phyloP scores from a whole-genome alignment of 1,284 basidiomycete species.

The Trametes pubescens region DNA sequence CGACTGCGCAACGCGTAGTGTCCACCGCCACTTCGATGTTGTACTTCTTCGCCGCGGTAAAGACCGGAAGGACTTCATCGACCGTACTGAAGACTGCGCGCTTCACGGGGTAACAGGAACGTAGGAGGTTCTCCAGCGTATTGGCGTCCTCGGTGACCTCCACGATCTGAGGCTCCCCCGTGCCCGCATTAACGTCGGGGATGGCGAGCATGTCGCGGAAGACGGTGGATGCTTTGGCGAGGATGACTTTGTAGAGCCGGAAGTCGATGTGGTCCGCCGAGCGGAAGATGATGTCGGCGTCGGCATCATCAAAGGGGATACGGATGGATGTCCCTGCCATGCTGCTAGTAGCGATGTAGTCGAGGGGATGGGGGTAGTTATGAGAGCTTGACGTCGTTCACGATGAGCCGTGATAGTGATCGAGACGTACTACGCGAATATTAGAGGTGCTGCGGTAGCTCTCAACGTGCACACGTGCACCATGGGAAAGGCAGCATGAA shows the following conservation, averaged over 20 bases:
- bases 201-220: constrained; percentile 15
- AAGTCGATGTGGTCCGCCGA: constrained; percentile 27
- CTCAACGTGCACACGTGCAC: no score
- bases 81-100: background rate
- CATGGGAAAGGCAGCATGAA: no score
- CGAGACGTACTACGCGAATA: no score
- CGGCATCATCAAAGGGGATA: constrained; percentile 23
- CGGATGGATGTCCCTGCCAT: background rate
- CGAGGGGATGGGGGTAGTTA: no score
- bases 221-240: constrained; percentile 23
- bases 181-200: background rate
- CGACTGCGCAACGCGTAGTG: no score
- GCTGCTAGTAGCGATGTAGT: no score
- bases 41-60: constrained; percentile 6
- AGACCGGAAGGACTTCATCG: background rate
- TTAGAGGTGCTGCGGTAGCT: no score
- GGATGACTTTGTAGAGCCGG: constrained; percentile 26
- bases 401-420: no score
- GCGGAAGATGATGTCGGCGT: constrained; percentile 26
- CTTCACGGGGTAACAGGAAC: background rate
- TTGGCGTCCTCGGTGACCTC: constrained; percentile 49
- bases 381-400: no score
- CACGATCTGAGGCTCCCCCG: constrained; percentile 4
- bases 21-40: background rate
- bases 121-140: constrained; percentile 43